Base-by-base conservation (phyloP, 2,329 filamentous ascomycete species). In the Colletotrichum chlorophyti region DNA sequence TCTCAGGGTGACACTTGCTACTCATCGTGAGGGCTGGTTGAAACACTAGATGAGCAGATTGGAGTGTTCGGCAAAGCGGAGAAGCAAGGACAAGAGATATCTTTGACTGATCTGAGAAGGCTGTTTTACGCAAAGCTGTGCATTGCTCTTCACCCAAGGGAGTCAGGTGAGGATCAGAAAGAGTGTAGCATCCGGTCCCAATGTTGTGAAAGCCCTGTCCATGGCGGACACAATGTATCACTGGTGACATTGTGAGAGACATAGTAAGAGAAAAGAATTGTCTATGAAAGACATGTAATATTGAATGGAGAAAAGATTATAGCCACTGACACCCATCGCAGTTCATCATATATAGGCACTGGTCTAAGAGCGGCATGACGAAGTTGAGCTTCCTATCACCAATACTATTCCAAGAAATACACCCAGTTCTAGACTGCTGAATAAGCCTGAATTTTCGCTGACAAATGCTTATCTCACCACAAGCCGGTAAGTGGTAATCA, bases 31-130 rank as follows among this genome's bases (percentile, higher is more conserved):
- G 45, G 3, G 45, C 45, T 27, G 45, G 45, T 0, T 37, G 45
- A 37, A 48, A 48, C 10, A 48, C 0, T 19, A 48, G 32, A 0
- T 29, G n/a, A 15, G 32, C 45, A 19, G 45, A 48, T 37, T 37
- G 31, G 26, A 48, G 45, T 27, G 45, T 48, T 48, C 45, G 21
- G 45, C 45, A 37, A 27, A 48, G 45, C 45, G 45, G 45, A 48
- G 45, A 48, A 37, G 45, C 31, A 2, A 48, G 21, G 6, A 48
- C 19, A 24, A 48, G n/a, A 0, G 45, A 48, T 37, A 37, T 48
- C 31, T 48, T 48, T 37, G 31, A 48, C 45, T 48, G 45, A 26
- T 48, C 45, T 37, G 29, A 48, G n/a, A 48, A 48, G 3, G 32
- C 21, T 12, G 32, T 48, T 24, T 35, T 26, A 24, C 45, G 32